These are phyloP conservation scores for Coriaria nepalensis DNA, from an alignment of 306 rosid species.

Conservation along the genomic window DNA sequence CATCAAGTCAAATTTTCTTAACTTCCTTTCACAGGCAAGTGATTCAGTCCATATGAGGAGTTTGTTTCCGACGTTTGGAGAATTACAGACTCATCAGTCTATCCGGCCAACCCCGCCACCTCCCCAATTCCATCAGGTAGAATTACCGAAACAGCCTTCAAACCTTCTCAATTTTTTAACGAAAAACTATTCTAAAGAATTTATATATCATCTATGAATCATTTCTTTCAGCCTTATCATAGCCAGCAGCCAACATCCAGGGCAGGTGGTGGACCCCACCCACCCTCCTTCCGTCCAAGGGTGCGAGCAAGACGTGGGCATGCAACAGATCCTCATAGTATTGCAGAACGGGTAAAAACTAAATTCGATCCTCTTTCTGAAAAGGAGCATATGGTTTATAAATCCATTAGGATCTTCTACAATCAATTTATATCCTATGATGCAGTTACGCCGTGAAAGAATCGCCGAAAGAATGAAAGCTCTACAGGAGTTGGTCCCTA, in stretches of 20 bases:
- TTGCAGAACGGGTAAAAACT: conserved; percentile 69
- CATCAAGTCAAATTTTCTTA: no score
- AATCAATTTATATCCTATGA: no score
- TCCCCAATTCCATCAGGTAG: conserved; percentile 65
- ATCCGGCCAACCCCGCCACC: conserved; percentile 58
- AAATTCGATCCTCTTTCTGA: no score
- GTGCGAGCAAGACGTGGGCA: conserved; percentile 97
- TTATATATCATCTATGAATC: conserved; percentile 7
- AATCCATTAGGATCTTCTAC: no score
- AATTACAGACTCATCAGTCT: conserved; percentile 36
- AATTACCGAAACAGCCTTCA: neutral
- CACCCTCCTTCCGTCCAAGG: conserved; percentile 70
- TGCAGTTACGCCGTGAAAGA: conserved; percentile 90
- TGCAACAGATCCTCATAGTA: conserved; percentile 98
- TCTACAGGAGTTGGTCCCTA: conserved; percentile 90
- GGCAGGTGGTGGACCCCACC: conserved; percentile 29
- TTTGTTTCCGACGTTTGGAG: conserved; percentile 65
- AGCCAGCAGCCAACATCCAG: conserved; percentile 30
- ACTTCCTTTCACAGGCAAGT: conserved; percentile 35
- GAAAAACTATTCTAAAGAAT: no score
- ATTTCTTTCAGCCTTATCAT: conserved; percentile 35
- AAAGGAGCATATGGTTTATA: no score
- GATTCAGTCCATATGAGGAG: conserved; percentile 52
- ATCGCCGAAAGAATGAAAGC: conserved; percentile 99
- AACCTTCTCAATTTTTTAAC: neutral